Evolutionary conservation across 2,329 filamentous ascomycete genomes (phyloP), one percentile per base, ranked within the genome.

Genomic region (Sporothrix inflata): DNA sequence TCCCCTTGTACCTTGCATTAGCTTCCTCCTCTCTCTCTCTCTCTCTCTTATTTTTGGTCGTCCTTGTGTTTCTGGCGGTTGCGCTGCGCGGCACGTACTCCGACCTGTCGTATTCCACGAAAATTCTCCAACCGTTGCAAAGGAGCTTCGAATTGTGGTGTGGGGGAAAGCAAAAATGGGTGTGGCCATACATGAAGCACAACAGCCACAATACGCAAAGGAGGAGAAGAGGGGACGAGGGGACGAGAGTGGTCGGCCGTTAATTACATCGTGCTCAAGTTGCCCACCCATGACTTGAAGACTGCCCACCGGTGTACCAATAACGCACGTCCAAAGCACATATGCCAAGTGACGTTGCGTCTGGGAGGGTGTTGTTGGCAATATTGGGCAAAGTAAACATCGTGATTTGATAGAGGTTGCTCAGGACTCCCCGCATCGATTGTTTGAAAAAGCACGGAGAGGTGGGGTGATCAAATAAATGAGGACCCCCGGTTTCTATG

Each of bases 1-100:
- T 65, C 60, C 38, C 47, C 47, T 68, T 51, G 65, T 68, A 16
- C 47, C 65, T 68, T 68, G 65, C 65, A 68, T 68, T 68, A 68
- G 65, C 60, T 65, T 65, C 38, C 27, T 27, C n/a, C 12, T 16
- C n/a, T n/a, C 1, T 19, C 14, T 57, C 53, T 27, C 51, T 30
- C 45, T 7, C 27, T 38, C 53, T 16, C 14, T 19, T 34, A 14
- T 27, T 27, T 27, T 4, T 19, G 6, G 60, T 65, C 38, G 21
- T 45, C 38, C n/a, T 42, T 42, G 60, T 65, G 38, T 19, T 45
- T 21, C n/a, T 19, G 60, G 40, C 21, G n/a, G 38, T 65, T 45
- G 7, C 3, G 40, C 38, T 65, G 60, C 60, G 16, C 38, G 38
- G 60, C n/a, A 65, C 38, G 21, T 45, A 27, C 60, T 65, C 34